A percentile compares a stretch with the other conserved stretches of the same genome.
These are phyloP conservation scores for Arthrinium puccinioides DNA, from an alignment of 2,329 filamentous ascomycete species.

Conservation along the genomic window DNA sequence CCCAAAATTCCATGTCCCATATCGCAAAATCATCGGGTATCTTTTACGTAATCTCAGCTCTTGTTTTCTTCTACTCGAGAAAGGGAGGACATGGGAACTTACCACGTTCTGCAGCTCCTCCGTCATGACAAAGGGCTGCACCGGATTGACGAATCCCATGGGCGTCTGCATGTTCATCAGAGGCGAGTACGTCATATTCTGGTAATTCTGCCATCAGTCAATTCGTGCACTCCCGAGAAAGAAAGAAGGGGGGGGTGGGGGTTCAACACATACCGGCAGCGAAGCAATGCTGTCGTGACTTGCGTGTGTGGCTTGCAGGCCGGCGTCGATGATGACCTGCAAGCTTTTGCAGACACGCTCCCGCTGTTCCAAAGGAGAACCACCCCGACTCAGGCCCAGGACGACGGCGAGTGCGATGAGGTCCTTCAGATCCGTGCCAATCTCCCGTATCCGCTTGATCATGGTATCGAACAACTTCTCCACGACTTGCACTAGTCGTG, in stretches of 20 bases:
- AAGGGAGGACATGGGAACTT: conserved; percentile 4
- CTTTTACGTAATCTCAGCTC: conserved; percentile 5
- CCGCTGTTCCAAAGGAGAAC: conserved; percentile 29
- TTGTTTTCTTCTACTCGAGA: neutral
- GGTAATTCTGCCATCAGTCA: neutral
- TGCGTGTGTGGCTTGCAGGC: conserved; percentile 34
- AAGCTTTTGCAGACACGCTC: conserved; percentile 35
- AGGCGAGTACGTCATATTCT: conserved; percentile 5
- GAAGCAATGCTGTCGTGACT: conserved; percentile 29
- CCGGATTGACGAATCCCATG: conserved; percentile 12
- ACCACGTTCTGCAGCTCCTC: conserved; percentile 17
- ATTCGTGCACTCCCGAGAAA: neutral
- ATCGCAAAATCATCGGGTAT: conserved; percentile 18
- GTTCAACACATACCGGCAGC: conserved; percentile 17
- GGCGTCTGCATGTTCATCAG: conserved; percentile 13
- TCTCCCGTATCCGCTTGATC: conserved; percentile 33
- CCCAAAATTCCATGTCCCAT: conserved; percentile 24
- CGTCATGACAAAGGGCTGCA: conserved; percentile 15
- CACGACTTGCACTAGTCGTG: conserved; percentile 23
- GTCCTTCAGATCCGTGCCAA: conserved; percentile 42
- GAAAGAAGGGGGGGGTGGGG: neutral
- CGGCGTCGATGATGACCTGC: conserved; percentile 34
- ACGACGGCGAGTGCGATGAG: conserved; percentile 41
- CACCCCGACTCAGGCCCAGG: conserved; percentile 35
- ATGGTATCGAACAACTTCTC: conserved; percentile 40